Evolutionary conservation across 768 basidiomycete species (phyloP).

Genomic region (Suillus lakei): DNA sequence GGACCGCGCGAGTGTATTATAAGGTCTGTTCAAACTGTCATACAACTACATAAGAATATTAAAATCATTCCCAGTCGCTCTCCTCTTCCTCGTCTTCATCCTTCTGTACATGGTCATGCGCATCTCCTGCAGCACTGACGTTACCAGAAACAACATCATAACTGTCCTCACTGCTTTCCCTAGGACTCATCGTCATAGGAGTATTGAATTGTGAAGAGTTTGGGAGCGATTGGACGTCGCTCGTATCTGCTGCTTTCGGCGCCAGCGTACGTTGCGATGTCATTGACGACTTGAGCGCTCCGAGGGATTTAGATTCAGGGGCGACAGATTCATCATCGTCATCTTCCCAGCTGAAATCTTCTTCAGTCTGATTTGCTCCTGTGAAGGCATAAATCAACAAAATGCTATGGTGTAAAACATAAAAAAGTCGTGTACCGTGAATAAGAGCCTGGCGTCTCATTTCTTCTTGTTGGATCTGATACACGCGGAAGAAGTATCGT

Average conservation of each 20-base stretch:
- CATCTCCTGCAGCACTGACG: slow-evolving; percentile 46
- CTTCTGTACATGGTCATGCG: slow-evolving; percentile 27
- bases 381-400: slow-evolving; percentile 14
- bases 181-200: slow-evolving; percentile 46
- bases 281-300: slow-evolving; percentile 17
- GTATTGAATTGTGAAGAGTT: slow-evolving; percentile 39
- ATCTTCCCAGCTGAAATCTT: slow-evolving; percentile 93
- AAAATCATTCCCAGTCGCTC: slow-evolving; percentile 63
- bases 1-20: not conserved
- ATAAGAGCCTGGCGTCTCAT: slow-evolving; percentile 78
- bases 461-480: slow-evolving; percentile 82
- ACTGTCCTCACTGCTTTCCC: slow-evolving; percentile 67
- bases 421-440: slow-evolving; percentile 53
- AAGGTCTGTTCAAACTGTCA: slow-evolving; percentile 24
- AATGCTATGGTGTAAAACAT: not conserved
- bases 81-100: slow-evolving; percentile 46
- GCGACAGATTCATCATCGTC: slow-evolving; percentile 73
- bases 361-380: slow-evolving; percentile 75
- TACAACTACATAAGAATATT: slow-evolving; percentile 17
- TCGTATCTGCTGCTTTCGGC: slow-evolving; percentile 23
- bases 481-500: slow-evolving; percentile 86
- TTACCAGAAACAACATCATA: slow-evolving; percentile 69
- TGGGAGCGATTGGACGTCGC: slow-evolving; percentile 29
- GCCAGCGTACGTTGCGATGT: slow-evolving; percentile 30
- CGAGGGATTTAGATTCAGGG: slow-evolving; percentile 14